Conservation (phyloP, 129 eudicot species). For the Rutidosis leptorrhynchoides region DNA sequence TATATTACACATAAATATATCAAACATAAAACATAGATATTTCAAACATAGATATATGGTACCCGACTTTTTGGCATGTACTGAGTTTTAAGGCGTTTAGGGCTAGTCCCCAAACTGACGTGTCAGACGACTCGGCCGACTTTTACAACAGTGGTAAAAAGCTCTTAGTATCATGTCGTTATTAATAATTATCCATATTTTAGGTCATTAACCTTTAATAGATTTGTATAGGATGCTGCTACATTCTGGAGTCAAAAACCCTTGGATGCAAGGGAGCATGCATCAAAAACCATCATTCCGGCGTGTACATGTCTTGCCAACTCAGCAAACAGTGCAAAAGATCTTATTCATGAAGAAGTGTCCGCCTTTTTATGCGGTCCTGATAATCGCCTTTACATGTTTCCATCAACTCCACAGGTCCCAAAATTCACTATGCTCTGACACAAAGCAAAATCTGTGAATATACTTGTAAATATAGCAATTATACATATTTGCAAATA, state of each 20-base stretch:
- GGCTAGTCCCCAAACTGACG: no score
- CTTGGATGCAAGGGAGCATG: conserved; percentile 73
- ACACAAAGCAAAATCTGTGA: background rate
- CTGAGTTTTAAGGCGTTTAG: no score
- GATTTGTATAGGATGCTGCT: conserved; percentile 67
- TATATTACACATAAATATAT: no score
- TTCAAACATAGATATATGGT: no score
- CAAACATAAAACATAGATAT: no score
- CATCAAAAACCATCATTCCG: conserved; percentile 85
- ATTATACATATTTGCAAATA: background rate
- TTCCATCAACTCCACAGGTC: conserved; percentile 95
- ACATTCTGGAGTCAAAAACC: conserved; percentile 91
- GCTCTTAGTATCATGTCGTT: conserved; percentile 4
- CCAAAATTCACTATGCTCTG: conserved; percentile 1
- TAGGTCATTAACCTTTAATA: conserved; percentile 3
- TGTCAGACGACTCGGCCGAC: no score
- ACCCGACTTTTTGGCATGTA: no score
- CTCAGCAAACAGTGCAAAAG: conserved; percentile 55
- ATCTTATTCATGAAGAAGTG: conserved; percentile 75
- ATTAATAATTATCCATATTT: conserved; percentile 1
- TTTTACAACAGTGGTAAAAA: no score
- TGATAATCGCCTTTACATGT: conserved; percentile 88
- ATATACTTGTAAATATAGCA: background rate
- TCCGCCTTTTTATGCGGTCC: conserved; percentile 68
- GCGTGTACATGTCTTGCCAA: conserved; percentile 57